Evolutionary conservation across 2,329 filamentous ascomycete species (phyloP), one percentile per base, ranked within the genome.

Genomic region (Geosmithia putterillii): DNA sequence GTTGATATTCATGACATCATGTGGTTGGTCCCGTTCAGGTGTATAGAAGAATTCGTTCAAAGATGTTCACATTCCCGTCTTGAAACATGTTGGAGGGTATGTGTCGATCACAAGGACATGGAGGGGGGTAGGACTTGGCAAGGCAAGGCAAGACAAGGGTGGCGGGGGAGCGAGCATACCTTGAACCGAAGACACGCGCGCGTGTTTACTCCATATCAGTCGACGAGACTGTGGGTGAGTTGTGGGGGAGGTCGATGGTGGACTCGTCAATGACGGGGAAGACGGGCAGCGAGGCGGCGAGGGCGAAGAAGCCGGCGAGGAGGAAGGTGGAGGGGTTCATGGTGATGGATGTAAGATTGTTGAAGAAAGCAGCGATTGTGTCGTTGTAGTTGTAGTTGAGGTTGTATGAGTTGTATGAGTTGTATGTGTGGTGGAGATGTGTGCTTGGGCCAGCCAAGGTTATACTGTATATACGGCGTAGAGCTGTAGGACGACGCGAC

Each of bases 61-160:
- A 39, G 52, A 52, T 45, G 44, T 51, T 41, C 52, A 59, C 57
- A 63, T 57, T 58, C 57, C 56, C 57, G 59, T 62, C 60, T 62
- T 61, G 57, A 62, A 62, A 62, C 59, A 63, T 61, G 46, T 45
- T 51, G 51, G 44, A 10, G 23, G 23, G 23, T 25, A 7, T 10
- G 10, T 25, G 23, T 25, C 23, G 23, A 25, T 25, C 23, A 25
- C 10, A 25, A 25, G 10, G 23, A 25, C 7, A 10, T 25, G 6
- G 6, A 10, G 23, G 6, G 23, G 23, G 23, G 6, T 7, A 25
- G 23, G 23, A 25, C n/a, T n/a, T n/a, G n/a, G n/a, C n/a, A n/a
- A n/a, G n/a, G n/a, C n/a, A n/a, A n/a, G n/a, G n/a, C n/a, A 14
- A 14, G 38, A 43, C 20, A 18, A 35, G 10, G 18, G 12, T 18